A percentile compares a stretch with the other conserved stretches of the same genome.
phyloP scores from a whole-genome alignment of 2,329 filamentous ascomycete species.

The Fusarium sp. region DNA sequence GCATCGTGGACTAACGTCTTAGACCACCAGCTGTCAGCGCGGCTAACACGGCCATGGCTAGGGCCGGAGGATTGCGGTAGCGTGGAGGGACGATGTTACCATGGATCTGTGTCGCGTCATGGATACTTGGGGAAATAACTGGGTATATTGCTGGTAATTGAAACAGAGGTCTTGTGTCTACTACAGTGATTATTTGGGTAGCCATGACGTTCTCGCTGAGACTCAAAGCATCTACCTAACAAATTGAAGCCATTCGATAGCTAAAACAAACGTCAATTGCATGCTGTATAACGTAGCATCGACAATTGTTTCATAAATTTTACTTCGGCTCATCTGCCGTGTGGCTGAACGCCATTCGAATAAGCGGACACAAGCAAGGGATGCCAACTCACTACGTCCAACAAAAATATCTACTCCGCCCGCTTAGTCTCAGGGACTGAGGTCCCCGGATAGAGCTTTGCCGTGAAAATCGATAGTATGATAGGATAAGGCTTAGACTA shows the following conservation, averaged over 20 bases:
- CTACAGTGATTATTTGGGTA: too few relatives aligned
- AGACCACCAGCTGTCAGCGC: slow-evolving; percentile 12
- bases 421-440: slow-evolving; percentile 9
- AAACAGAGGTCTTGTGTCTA: background rate
- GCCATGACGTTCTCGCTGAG: background rate
- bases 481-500: slow-evolving; percentile 30
- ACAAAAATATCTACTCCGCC: slow-evolving; percentile 12
- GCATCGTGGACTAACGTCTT: background rate
- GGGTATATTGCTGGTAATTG: background rate
- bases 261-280: background rate
- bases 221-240: background rate
- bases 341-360: slow-evolving; percentile 21
- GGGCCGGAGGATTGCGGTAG: slow-evolving; percentile 20
- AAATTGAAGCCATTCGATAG: background rate
- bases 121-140: background rate
- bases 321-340: slow-evolving; percentile 23
- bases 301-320: slow-evolving; percentile 2
- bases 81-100: slow-evolving; percentile 9
- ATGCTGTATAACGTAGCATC: background rate
- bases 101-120: slow-evolving; percentile 14
- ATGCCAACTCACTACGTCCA: background rate
- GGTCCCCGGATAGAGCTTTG: background rate
- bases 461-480: background rate
- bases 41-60: slow-evolving; percentile 33
- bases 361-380: slow-evolving; percentile 1